phyloP scores from a whole-genome alignment of 1,284 basidiomycete species.

The Takashimella tepidaria region DNA sequence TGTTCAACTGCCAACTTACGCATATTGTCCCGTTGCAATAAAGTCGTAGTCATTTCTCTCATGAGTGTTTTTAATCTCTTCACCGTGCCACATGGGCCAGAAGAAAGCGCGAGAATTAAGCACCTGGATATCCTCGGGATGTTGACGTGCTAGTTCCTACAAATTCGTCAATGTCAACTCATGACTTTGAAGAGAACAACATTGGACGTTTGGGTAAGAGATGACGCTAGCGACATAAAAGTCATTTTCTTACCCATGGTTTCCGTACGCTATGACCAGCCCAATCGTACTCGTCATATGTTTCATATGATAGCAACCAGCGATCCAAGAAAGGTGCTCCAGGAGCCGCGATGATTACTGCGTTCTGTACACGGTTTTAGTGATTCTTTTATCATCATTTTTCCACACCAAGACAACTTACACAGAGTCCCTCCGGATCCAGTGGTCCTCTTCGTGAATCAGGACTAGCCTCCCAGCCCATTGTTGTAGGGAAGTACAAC shows the following conservation, averaged over 20 bases:
- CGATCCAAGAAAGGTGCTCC: slow-evolving; percentile 48
- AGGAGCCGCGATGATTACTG: slow-evolving; percentile 49
- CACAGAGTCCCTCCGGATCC: slow-evolving; percentile 47
- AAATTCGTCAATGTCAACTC: neutral
- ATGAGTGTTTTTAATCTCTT: slow-evolving; percentile 41
- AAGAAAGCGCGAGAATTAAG: slow-evolving; percentile 50
- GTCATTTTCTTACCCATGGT: slow-evolving; percentile 45
- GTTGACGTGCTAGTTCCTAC: slow-evolving; percentile 44
- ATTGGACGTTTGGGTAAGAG: too few relatives aligned
- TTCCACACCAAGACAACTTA: slow-evolving; percentile 21
- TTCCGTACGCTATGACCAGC: slow-evolving; percentile 47
- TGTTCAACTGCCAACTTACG: slow-evolving; percentile 25
- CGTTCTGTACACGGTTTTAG: slow-evolving; percentile 42
- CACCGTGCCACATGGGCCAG: slow-evolving; percentile 50
- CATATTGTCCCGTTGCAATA: slow-evolving; percentile 39
- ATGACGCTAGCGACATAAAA: too few relatives aligned
- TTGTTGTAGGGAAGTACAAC: slow-evolving; percentile 44
- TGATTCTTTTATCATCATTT: slow-evolving; percentile 9
- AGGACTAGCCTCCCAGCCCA: slow-evolving; percentile 49
- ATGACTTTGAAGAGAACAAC: neutral
- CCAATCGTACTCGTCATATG: slow-evolving; percentile 47
- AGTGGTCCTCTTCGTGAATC: slow-evolving; percentile 31
- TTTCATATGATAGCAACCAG: slow-evolving; percentile 47
- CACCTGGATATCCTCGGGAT: slow-evolving; percentile 50
- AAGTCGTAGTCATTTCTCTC: slow-evolving; percentile 42